Evolutionary conservation across 2,329 filamentous ascomycete species (phyloP), one percentile per base, ranked within the genome.

Genomic region (Teratosphaeria viscida): DNA sequence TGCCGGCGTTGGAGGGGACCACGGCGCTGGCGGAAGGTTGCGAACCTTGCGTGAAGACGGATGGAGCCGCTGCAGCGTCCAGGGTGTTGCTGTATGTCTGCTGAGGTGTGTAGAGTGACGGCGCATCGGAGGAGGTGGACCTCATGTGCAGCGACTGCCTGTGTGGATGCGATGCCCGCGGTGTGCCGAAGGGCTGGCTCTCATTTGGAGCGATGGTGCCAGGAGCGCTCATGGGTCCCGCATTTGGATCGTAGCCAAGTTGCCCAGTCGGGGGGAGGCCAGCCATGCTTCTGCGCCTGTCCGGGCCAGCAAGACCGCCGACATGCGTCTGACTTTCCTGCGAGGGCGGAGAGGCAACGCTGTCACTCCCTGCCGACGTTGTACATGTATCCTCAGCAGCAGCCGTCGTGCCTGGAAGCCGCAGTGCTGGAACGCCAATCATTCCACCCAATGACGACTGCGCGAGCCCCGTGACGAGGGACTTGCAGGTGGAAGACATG

Each of bases 61-160:
- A 81, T 58, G 78, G 75, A 57, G 72, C 75, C 54, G 74, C 71
- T 59, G 74, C 72, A 67, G 80, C 80, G 64, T 79, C 75, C 53
- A 79, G 73, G 59, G 78, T 72, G 64, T 78, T 75, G 72, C 29
- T 81, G 80, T 65, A 80, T 75, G n/a, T 49, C 62, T 72, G 72
- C 63, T 76, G 75, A n/a, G 60, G 62, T 11, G 60, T 59, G 39
- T 65, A 64, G 16, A 32, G 53, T 19, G 27, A 37, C 53, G 61
- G 57, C 47, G 64, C 59, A 16, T 59, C 57, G 19, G 63, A 63
- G 19, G 57, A 58, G 27, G 58, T 55, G 52, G 62, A 55, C 26
- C 63, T 59, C 14, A 65, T 37, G 54, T 65, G 61, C 3, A 56
- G 57, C 16, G 63, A 65, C 52, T 57, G 54, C 32, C 63, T 54